Evolutionary conservation across 129 eudicot species (phyloP), one percentile per base, ranked within the genome.

Genomic region (Solidago caesia): DNA sequence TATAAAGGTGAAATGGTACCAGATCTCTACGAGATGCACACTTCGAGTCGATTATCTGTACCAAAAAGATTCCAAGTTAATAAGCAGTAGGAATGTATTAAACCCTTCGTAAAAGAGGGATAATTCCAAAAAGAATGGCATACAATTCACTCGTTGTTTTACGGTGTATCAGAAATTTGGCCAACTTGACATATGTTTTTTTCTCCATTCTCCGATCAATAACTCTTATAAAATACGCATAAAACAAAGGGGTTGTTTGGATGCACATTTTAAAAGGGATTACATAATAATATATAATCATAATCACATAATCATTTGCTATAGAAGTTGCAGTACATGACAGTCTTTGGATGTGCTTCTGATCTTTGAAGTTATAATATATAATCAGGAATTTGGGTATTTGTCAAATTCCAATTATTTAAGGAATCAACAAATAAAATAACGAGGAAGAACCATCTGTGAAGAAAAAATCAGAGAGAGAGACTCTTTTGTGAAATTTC

Each of bases 41-140:
- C 68, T 67, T 89, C 7, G 87, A 85, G 75, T 87, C 90, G 44
- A 92, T 89, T 79, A 92, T 87, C 98, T 92, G 79, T 75, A 60
- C 75, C 79, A 71, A 52, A 71, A 79, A 64, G 55, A 79, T 72
- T 51, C 76, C 57, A 77, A 49, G 57, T 51, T 48, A 70, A 41
- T 48, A 70, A 61, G 44, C 33, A 25, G 51, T 52, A 49, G 67
- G 68, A 68, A 68, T 10, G 3, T 56, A 67, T 33, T 33, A 45
- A 73, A 64, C 55, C 72, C 25, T 51, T 75, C 48, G 62, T 64
- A 44, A 25, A 33, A 44, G 59, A 7, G 1, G 78, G 48, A 5
- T 45, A 61, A 61, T 8, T 46, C 45, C 44, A 8, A 72, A 58
- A 21, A 25, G 14, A 45, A 73, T 42, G 41, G 3, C 41, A 55